phyloP scores from a whole-genome alignment of 345 rosid species.

The Cardiospermum halicacabum region DNA sequence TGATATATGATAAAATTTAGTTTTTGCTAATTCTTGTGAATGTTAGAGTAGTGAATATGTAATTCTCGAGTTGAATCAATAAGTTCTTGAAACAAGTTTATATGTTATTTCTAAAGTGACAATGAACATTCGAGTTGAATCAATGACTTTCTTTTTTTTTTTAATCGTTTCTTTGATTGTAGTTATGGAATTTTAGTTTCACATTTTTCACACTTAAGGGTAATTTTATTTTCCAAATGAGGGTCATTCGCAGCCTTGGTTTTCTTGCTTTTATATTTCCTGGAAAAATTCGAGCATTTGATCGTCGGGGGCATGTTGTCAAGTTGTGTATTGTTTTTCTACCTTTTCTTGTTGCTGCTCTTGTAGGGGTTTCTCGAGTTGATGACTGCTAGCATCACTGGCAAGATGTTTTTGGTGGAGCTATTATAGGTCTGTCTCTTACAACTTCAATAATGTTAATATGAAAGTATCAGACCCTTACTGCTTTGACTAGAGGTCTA shows the following conservation, averaged over 20 bases:
- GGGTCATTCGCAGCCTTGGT: slow-evolving; percentile 88
- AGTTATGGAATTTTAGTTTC: slow-evolving; percentile 6
- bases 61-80: too few species aligned
- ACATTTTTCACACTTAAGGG: slow-evolving; percentile 1
- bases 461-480: neutral
- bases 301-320: slow-evolving; percentile 77
- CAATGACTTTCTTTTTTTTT: too few species aligned
- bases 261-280: slow-evolving; percentile 66
- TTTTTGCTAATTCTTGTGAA: too few species aligned
- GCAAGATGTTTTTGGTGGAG: slow-evolving; percentile 97
- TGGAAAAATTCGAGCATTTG: slow-evolving; percentile 75
- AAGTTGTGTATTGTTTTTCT: slow-evolving; percentile 74
- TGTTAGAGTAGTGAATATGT: too few species aligned
- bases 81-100: too few species aligned
- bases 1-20: too few species aligned
- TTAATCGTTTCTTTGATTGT: neutral
- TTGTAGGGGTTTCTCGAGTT: slow-evolving; percentile 80
- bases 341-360: slow-evolving; percentile 72
- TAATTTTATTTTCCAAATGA: slow-evolving; percentile 34
- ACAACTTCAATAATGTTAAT: neutral
- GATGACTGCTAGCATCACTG: slow-evolving; percentile 99
- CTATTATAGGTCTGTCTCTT: slow-evolving; percentile 48
- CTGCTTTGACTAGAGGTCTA: neutral
- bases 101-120: neutral
- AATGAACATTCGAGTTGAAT: too few species aligned